Evolutionary conservation across 805 yeast species (phyloP), one percentile per base, ranked within the genome.

Genomic region (Pichia phayaonensis): DNA sequence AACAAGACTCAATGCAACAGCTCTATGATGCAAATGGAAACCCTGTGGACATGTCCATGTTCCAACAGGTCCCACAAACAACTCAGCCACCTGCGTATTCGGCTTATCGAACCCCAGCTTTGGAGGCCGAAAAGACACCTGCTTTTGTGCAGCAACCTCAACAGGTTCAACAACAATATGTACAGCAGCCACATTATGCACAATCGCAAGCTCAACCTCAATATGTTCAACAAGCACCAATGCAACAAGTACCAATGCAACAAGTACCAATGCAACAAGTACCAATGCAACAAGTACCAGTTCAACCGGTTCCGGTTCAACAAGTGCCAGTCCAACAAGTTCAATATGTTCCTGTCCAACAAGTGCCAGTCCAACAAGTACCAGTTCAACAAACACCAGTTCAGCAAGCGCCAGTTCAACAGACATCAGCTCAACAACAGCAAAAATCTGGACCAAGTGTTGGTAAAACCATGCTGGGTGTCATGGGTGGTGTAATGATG

Each of bases 391-490:
- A 21, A 22, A 20, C 15, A 7, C 27, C 43, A 16, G 43, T 24
- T 16, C 44, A 41, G 18, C 29, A 41, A 24, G 27, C 22, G 21
- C 27, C 31, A 43, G 20, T 5, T n/a, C 40, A 34, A 34, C 34
- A 44, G n/a, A 10, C 11, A 4, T 31, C 29, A 10, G 43, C n/a
- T 2, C 26, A 45, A 20, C 48, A 45, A 40, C 24, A 29, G 10
- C 26, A 34, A 23, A 15, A 16, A 20, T 13, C 13, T 24, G 42
- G 45, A 38, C n/a, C 36, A n/a, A 38, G 29, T 13, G 43, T 42
- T 36, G 53, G 36, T 7, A 46, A 50, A 12, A 50, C 53, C 2
- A 46, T 42, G 22, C 13, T 46, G 38, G 53, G 53, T 26, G 49
- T 50, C 3, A 46, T 34, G 3, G 49, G 46, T 20, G 53, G 53